Conservation (phyloP, 768 basidiomycete species). For the Boletales sp. region DNA sequence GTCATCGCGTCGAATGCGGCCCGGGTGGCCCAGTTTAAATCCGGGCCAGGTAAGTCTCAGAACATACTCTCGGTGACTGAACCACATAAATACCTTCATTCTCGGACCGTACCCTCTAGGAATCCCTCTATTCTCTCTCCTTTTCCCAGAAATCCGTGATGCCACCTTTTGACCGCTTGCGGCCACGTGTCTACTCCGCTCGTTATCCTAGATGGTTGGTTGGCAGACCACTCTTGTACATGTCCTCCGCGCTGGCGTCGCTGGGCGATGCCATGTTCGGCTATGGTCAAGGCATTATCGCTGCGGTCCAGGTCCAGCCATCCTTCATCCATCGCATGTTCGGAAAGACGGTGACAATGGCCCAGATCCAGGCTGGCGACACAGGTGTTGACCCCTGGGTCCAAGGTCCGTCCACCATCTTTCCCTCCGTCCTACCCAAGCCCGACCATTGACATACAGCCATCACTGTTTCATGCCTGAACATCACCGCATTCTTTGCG, state of each 20-base stretch:
- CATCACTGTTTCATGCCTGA: constrained; percentile 47
- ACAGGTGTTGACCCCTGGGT: constrained; percentile 45
- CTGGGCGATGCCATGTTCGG: constrained; percentile 58
- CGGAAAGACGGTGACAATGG: constrained; percentile 40
- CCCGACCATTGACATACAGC: constrained; percentile 27
- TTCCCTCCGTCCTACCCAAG: not conserved
- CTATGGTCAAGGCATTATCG: constrained; percentile 52
- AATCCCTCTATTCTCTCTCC: not conserved
- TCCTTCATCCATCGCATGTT: constrained; percentile 50
- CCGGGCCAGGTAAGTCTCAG: constrained; percentile 16
- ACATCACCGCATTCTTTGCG: constrained; percentile 47
- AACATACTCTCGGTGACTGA: not conserved
- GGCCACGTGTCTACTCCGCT: constrained; percentile 37
- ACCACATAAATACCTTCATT: constrained; percentile 22
- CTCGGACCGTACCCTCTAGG: not conserved
- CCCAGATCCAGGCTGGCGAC: constrained; percentile 39
- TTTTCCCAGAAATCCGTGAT: not conserved
- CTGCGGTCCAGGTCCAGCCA: constrained; percentile 49
- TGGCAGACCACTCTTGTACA: constrained; percentile 45
- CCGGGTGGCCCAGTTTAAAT: constrained; percentile 17
- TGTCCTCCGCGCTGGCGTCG: constrained; percentile 50
- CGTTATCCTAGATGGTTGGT: constrained; percentile 54
- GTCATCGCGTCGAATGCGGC: not conserved
- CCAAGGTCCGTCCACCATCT: constrained; percentile 35
- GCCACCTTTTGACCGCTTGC: constrained; percentile 25